Base-by-base conservation (phyloP, 2,329 filamentous ascomycete genomes). In the Beauveria medogensis region DNA sequence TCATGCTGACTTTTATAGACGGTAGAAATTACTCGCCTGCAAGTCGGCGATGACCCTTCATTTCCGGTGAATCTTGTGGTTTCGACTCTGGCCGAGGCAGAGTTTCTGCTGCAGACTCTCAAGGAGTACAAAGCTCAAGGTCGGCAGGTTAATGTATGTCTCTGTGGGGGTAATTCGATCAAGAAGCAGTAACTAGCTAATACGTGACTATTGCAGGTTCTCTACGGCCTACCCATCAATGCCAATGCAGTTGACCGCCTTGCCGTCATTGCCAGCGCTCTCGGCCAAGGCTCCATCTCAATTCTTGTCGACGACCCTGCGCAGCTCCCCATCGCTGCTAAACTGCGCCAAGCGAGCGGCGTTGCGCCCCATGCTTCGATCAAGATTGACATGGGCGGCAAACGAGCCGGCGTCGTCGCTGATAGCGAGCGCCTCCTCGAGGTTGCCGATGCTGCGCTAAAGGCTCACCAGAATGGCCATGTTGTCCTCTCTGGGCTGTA, bases 1-100 rank as follows among this genome's bases (percentile, higher is more conserved):
- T 14, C 10, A 8, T n/a, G n/a, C 59, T 52, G 40, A 56, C n/a
- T 12, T 2, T 4, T 7, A 26, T 47, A 89, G 86, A 91, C 89
- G 0, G 75, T 77, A 6, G 83, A 91, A 70, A 72, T 90, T 55
- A 82, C 87, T 2, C 78, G 79, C 57, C 73, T 91, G 26, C 89
- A 92, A 80, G 84, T 91, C n/a, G 88, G 88, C 9, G 72, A 79
- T 30, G 69, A 78, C 60, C 67, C 74, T 51, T 69, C 74, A 55
- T 69, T 71, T 3, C 75, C 78, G 0, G 80, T 82, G 22, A 85
- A 87, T 43, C 77, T 93, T 58, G 80, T 92, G 40, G 85, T 87
- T 1, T 92, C 89, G 1, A 94, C 90, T 0, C 65, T 92, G n/a
- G 75, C 82, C 2, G 90, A 93, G 72, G 85, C 86, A 1, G 89